Percentiles rank a stretch among this genome's conserved stretches.
phyloP scores from a whole-genome alignment of 163 green algal species.

The Scenedesmus sp. region DNA sequence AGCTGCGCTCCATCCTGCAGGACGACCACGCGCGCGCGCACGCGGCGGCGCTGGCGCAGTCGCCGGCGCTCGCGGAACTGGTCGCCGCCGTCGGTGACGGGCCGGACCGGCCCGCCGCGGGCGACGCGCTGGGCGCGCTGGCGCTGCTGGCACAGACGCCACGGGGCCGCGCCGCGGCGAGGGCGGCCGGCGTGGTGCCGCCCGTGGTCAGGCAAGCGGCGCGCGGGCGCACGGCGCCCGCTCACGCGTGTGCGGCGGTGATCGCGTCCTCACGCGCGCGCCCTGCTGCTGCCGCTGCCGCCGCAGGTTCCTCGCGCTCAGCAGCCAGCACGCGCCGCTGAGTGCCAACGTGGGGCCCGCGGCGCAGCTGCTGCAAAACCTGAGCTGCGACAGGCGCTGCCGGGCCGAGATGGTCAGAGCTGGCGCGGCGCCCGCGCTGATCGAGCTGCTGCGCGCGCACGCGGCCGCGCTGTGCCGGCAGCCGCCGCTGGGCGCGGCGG shows the following conservation, averaged over 20 bases:
- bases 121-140: slow-evolving; percentile 1
- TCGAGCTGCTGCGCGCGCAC: slow-evolving; percentile 3
- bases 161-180: background rate
- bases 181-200: background rate
- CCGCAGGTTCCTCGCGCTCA: slow-evolving; percentile 34
- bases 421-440: background rate
- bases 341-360: slow-evolving; percentile 19
- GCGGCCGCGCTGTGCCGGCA: slow-evolving; percentile 13
- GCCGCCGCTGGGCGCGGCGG: background rate
- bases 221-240: no score
- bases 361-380: slow-evolving; percentile 18
- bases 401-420: background rate
- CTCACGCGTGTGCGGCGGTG: no score
- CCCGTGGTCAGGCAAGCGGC: background rate
- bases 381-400: background rate
- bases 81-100: background rate
- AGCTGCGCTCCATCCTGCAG: slow-evolving; percentile 15
- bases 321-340: background rate
- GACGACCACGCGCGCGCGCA: background rate
- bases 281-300: no score
- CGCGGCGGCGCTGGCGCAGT: background rate
- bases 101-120: background rate
- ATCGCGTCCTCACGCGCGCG: no score
- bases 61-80: no score
- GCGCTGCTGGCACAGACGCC: slow-evolving; percentile 1